Base-by-base conservation (phyloP, 306 rosid species). In the Vachellia collinsii region DNA sequence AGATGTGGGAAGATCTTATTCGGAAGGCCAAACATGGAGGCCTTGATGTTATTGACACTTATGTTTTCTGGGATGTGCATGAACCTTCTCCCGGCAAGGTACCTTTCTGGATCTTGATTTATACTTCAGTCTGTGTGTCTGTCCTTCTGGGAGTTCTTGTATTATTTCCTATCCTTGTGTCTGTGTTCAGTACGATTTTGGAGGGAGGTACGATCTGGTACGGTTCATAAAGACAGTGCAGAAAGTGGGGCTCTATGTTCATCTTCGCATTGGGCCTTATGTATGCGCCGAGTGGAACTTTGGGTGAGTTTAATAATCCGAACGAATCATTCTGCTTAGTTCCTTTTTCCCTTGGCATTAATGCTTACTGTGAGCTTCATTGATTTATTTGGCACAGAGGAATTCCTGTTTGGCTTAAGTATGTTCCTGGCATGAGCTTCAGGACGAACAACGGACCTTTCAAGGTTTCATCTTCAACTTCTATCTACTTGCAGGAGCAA, bases 1-100 rank as follows among this genome's bases (percentile, higher is more conserved):
- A 95, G 99, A 93, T 93, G 99, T 95, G 99, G 99, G 99, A 92
- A 79, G 98, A 90, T 86, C 97, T 95, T 44, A 85, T 95, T 80
- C 88, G 66, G 87, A 95, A 93, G 72, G 99, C 96, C 11, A 95
- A 93, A 90, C 85, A 86, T 83, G 99, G 99, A 75, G 99, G 98
- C 25, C 80, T 95, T 37, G 98, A 95, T 87, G 94, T 80, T 17
- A 88, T 95, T 3, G 99, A 95, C 76, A 95, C 99, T 64, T 95
- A 95, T 64, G 94, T 95, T 11, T 95, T 95, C 78, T 95, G 99
- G 99, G 90, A 95, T 87, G 97, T 85, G 59, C 99, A 95, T 82
- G 98, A 95, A 85, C 94, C 98, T 75, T 95, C 99, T 74, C 98
- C 94, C 71, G 91, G 99, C 86, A 89, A 89, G 83, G 99, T 95